Base-by-base conservation (phyloP, 176 grass and related monocot species). In the Elaeis guineensis region DNA sequence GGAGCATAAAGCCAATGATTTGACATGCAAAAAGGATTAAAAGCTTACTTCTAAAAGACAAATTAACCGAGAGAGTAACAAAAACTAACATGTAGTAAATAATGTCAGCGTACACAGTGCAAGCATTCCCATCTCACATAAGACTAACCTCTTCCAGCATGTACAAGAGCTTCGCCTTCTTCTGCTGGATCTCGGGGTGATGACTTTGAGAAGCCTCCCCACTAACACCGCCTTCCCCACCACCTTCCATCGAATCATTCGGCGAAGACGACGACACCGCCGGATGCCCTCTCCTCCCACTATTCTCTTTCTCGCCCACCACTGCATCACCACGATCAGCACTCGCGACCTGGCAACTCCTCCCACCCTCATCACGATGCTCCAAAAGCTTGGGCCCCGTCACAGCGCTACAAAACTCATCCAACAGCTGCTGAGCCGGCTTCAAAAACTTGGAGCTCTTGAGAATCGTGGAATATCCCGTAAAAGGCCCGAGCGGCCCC, bases 391-490 rank as follows among this genome's bases (percentile, higher is more conserved):
- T 12, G 2, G 35, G 35, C 35, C 35, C 35, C 35, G 35, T 44
- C 11, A 78, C 39, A 19, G 73, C 64, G 16, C 17, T 49, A 63
- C 78, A 86, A 20, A 81, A 58, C 16, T 86, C 83, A 29, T 86
- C 83, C 17, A 86, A 60, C 30, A 86, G 59, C 73, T 52, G 73
- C 49, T 86, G 83, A 61, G 83, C 78, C n/a, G 83, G 83, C 49
- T 57, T 65, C 49, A 81, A 60, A 58, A 86, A 86, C 22, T 67
- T 52, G 0, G 83, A 86, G 21, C 55, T 62, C 58, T 64, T 74
- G 16, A 86, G 49, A 5, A 86, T 63, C 5, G 83, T 64, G 1
- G 83, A 73, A 26, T 86, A 86, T 35, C 82, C 82, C 0, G 77
- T 86, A 30, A 86, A 86, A 1, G 77, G 82, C 32, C 77, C 82